A percentile compares a stretch with the other conserved stretches of the same genome.
Evolutionary conservation across 495 filamentous ascomycete genomes (phyloP).

Genomic region (Neurospora sp.): DNA sequence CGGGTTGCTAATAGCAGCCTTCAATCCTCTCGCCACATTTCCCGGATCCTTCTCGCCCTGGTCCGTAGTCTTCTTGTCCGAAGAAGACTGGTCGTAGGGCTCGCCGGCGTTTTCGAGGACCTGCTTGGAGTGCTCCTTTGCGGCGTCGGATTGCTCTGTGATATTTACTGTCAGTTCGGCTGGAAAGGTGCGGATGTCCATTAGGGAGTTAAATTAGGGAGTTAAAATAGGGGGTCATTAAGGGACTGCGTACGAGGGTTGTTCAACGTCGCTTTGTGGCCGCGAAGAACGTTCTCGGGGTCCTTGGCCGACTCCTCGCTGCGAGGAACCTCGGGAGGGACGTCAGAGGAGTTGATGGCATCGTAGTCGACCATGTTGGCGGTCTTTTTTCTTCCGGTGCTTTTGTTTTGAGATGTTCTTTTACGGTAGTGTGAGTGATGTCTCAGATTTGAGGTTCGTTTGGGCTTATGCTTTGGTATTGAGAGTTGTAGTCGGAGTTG

Average conservation of each 20-base stretch:
- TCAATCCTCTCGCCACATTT: slow-evolving; percentile 36
- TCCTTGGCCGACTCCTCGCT: slow-evolving; percentile 9
- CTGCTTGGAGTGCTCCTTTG: no score
- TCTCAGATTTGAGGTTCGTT: background rate
- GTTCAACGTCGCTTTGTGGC: no score
- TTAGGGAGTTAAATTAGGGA: no score
- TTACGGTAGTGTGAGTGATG: background rate
- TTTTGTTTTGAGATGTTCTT: no score
- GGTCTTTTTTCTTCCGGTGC: background rate
- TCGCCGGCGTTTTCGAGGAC: slow-evolving; percentile 26
- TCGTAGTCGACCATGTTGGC: background rate
- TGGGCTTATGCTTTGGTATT: no score
- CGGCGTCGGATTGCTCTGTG: no score
- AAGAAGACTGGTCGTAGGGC: slow-evolving; percentile 16
- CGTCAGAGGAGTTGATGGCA: slow-evolving; percentile 4
- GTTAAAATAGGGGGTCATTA: no score
- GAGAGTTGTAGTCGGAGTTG: no score
- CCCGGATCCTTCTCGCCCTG: slow-evolving; percentile 29
- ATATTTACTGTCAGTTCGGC: no score
- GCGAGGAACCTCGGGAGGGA: slow-evolving; percentile 12
- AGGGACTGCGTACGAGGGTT: no score
- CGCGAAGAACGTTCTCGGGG: slow-evolving; percentile 18
- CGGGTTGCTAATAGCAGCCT: slow-evolving; percentile 35
- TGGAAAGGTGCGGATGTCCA: no score
- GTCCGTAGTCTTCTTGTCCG: slow-evolving; percentile 2